Percentiles rank a stretch among this genome's conserved stretches.
phyloP scores from a whole-genome alignment of 1,284 basidiomycete species.

The Hymenochaete sp. region DNA sequence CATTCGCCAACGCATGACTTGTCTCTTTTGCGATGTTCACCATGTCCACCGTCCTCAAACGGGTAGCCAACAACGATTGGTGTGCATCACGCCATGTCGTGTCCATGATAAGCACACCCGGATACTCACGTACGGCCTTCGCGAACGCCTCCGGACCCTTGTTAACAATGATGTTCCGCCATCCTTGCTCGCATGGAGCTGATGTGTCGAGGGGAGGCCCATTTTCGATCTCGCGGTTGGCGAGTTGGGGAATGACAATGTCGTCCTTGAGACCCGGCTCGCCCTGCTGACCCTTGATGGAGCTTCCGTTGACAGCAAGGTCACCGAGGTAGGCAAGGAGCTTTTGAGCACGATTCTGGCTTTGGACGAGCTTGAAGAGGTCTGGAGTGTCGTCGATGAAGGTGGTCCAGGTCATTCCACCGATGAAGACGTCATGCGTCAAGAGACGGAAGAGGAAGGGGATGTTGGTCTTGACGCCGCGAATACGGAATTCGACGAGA shows the following conservation, averaged over 20 bases:
- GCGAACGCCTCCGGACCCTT: constrained; percentile 98
- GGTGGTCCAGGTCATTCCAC: constrained; percentile 97
- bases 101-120: constrained; percentile 93
- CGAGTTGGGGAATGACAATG: constrained; percentile 76
- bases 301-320: constrained; percentile 95
- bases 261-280: constrained; percentile 94
- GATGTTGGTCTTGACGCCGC: constrained; percentile 99
- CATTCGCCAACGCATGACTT: constrained; percentile 88
- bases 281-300: constrained; percentile 88
- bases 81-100: constrained; percentile 99
- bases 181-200: constrained; percentile 80
- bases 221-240: constrained; percentile 66
- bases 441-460: constrained; percentile 98
- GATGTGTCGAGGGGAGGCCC: constrained; percentile 72
- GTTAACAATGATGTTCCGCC: constrained; percentile 99
- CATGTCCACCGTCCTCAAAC: constrained; percentile 95
- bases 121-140: constrained; percentile 95
- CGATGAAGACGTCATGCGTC: constrained; percentile 96
- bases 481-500: constrained; percentile 98
- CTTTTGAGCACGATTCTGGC: constrained; percentile 98
- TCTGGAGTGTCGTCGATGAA: constrained; percentile 99
- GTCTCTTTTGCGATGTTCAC: constrained; percentile 99
- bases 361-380: constrained; percentile 96
- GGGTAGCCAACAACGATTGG: constrained; percentile 94
- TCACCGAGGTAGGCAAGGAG: constrained; percentile 95